Percentiles rank a stretch among this genome's conserved stretches.
Conservation (phyloP, 306 rosid species). For the Vicia sativa region DNA sequence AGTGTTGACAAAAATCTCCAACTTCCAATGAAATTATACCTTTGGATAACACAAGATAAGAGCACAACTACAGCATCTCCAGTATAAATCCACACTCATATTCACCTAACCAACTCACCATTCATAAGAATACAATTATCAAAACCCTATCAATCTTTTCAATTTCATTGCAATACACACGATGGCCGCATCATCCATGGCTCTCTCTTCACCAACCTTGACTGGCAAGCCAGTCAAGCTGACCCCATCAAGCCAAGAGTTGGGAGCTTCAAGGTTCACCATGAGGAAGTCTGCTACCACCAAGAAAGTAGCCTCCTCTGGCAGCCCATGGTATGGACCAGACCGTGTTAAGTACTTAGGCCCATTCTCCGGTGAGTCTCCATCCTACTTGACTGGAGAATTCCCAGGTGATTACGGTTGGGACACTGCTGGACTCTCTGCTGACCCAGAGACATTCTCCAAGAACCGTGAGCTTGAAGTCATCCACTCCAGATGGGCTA, state of each 20-base stretch:
- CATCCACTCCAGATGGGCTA: constrained; percentile 88
- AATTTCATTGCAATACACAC: neutral
- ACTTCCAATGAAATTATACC: constrained; percentile 31
- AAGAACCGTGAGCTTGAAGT: constrained; percentile 81
- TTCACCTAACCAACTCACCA: neutral
- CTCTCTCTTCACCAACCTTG: constrained; percentile 73
- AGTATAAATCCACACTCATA: constrained; percentile 29
- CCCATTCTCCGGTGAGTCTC: constrained; percentile 86
- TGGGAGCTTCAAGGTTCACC: constrained; percentile 46
- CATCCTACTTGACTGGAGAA: constrained; percentile 71
- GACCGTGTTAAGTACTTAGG: constrained; percentile 95
- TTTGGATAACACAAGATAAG: constrained; percentile 43
- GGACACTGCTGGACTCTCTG: constrained; percentile 94
- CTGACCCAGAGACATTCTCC: constrained; percentile 89
- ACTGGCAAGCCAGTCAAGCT: constrained; percentile 71
- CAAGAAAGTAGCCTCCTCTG: constrained; percentile 46
- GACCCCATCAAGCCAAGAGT: constrained; percentile 47
- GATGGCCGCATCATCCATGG: constrained; percentile 88
- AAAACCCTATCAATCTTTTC: neutral
- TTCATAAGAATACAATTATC: neutral
- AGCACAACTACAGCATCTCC: neutral
- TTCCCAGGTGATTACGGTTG: constrained; percentile 90
- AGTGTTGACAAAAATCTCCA: constrained; percentile 16
- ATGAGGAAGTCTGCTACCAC: constrained; percentile 60
- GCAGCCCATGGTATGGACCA: constrained; percentile 92